These are phyloP conservation scores for Epichloe sibirici DNA, from an alignment of 2,329 filamentous ascomycete genomes.

Conservation along the genomic window DNA sequence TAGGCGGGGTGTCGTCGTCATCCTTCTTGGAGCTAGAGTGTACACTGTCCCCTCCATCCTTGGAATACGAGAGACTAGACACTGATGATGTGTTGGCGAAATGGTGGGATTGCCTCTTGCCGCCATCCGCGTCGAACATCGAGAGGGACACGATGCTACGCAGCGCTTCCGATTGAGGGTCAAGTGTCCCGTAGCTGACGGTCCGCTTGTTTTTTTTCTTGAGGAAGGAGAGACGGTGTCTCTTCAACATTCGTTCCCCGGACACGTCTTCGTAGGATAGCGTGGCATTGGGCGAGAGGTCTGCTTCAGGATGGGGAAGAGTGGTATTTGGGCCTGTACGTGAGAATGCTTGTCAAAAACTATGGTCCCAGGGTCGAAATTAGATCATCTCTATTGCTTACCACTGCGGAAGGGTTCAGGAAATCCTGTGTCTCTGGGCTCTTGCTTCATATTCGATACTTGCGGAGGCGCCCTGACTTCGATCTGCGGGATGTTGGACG, in stretches of 20 bases:
- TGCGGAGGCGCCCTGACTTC: conserved; percentile 16
- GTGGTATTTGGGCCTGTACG: conserved; percentile 43
- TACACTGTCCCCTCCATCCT: conserved; percentile 28
- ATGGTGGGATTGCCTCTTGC: conserved; percentile 12
- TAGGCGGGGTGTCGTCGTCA: conserved; percentile 24
- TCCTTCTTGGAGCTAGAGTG: conserved; percentile 10
- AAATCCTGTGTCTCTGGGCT: conserved; percentile 35
- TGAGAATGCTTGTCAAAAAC: not conserved
- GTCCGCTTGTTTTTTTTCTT: conserved; percentile 34
- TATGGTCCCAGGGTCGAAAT: not conserved
- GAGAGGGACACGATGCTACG: conserved; percentile 23
- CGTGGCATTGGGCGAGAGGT: conserved; percentile 42
- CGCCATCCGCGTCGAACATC: conserved; percentile 13
- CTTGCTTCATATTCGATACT: conserved; percentile 12
- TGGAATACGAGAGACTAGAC: conserved; percentile 20
- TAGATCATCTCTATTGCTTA: conserved; percentile 16
- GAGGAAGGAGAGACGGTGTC: conserved; percentile 35
- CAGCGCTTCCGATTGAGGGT: conserved; percentile 20
- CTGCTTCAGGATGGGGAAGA: conserved; percentile 48
- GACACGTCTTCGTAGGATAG: conserved; percentile 43
- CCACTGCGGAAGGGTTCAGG: conserved; percentile 37
- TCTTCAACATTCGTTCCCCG: conserved; percentile 27
- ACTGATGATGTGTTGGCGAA: conserved; percentile 15
- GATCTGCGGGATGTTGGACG: conserved; percentile 11
- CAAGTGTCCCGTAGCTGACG: conserved; percentile 33